Percentiles rank a stretch among this genome's conserved stretches.
Evolutionary conservation across 2,329 filamentous ascomycete genomes (phyloP).

Genomic region (Sporothrix euskadiensis): DNA sequence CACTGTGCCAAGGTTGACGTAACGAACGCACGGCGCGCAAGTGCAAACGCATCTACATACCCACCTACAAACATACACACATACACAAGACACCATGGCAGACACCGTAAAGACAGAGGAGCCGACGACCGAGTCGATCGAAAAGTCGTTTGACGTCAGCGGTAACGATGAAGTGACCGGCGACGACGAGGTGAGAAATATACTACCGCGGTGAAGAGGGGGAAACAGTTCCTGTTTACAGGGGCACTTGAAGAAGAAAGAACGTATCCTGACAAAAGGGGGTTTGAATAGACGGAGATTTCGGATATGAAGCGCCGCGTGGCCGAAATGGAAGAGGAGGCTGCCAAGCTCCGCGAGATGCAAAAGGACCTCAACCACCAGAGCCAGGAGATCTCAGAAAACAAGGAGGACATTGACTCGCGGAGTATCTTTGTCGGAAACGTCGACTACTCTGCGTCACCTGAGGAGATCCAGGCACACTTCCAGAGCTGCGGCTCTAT

Average conservation of each 20-base stretch:
- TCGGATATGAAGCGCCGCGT: slow-evolving; percentile 83
- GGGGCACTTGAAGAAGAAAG: slow-evolving; percentile 21
- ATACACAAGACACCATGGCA: slow-evolving; percentile 33
- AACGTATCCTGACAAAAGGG: slow-evolving; percentile 31
- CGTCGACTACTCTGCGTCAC: slow-evolving; percentile 94
- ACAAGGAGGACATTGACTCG: slow-evolving; percentile 92
- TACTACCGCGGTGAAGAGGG: slow-evolving; percentile 30
- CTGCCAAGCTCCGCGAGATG: slow-evolving; percentile 83
- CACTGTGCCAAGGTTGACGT: background rate
- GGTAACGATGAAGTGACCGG: slow-evolving; percentile 44
- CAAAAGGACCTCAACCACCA: slow-evolving; percentile 83
- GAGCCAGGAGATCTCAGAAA: slow-evolving; percentile 78
- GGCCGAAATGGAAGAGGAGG: slow-evolving; percentile 88
- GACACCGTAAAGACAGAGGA: slow-evolving; percentile 38
- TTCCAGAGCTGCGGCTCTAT: slow-evolving; percentile 97
- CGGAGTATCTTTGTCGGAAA: slow-evolving; percentile 98
- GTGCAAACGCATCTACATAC: background rate
- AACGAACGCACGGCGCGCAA: background rate
- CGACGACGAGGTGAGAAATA: slow-evolving; percentile 50
- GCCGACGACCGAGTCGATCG: slow-evolving; percentile 36
- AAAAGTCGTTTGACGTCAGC: slow-evolving; percentile 46
- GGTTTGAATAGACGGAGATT: slow-evolving; percentile 66
- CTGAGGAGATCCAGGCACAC: slow-evolving; percentile 96
- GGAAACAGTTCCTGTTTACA: background rate
- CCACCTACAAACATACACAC: background rate